Evolutionary conservation across 1,284 basidiomycete species (phyloP), one percentile per base, ranked within the genome.

Genomic region (Microbotryum saponariae): DNA sequence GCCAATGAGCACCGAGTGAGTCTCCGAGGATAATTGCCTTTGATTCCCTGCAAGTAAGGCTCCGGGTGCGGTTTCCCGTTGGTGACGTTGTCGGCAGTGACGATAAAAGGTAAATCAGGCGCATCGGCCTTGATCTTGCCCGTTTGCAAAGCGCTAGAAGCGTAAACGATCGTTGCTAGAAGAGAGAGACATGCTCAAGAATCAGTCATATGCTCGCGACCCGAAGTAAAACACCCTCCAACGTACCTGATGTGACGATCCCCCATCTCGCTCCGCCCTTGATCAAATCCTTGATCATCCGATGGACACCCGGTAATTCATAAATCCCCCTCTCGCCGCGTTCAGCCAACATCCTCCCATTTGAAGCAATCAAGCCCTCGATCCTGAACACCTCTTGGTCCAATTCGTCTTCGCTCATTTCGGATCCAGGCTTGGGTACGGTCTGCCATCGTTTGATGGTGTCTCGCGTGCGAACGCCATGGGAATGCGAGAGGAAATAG

Each of bases 1-100:
- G 37, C 37, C 49, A 6, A 23, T 21, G 14, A 50, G 14, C 14
- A 50, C 29, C 23, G 29, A 50, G 49, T 20, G 21, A 14, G n/a
- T n/a, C 8, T 8, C 23, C 16, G 6, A 23, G 18, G 29, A 10
- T 9, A 33, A 51, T 25, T 74, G 63, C 73, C 73, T 61, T 74
- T 75, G 46, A 78, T 77, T 47, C 78, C 78, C 59, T 76, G 74
- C 50, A 79, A 74, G 74, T 90, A 92, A 33, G 89, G 89, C 48
- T 83, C 87, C 1, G 89, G 89, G 71, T 86, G 80, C 27, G 89
- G 89, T 76, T 91, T 91, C 49, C 89, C 89, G 59, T 81, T 76
- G 23, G 74, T 70, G 20, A 90, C 87, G 72, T 89, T 84, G 73
- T 86, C 82, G 7, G 86, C 84, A 2, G 88, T 89, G 64, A 91